phyloP scores from a whole-genome alignment of 805 yeast genomes.

The Lachancea fermentati region DNA sequence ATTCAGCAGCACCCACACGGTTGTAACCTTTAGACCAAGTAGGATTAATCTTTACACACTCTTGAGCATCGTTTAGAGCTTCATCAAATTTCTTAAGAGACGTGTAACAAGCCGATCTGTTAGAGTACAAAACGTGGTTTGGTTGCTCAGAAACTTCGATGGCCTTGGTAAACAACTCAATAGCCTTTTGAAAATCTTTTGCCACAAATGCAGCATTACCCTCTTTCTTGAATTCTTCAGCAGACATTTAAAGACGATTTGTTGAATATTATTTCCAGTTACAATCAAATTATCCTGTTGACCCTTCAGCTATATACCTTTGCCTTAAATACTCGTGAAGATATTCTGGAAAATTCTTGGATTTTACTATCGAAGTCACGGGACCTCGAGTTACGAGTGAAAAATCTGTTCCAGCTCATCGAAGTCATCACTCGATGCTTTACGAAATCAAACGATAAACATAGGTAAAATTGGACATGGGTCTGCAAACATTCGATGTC shows the following conservation, averaged over 20 bases:
- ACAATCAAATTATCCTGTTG: not conserved
- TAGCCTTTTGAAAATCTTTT: constrained; percentile 76
- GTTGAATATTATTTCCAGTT: not conserved
- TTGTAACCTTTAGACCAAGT: constrained; percentile 94
- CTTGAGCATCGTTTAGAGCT: constrained; percentile 81
- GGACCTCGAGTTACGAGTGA: not conserved
- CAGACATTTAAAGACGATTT: constrained; percentile 37
- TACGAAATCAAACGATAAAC: not conserved
- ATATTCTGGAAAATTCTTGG: constrained; percentile 11
- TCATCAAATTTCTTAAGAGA: constrained; percentile 65
- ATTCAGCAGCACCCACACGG: constrained; percentile 89
- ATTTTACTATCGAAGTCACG: not conserved
- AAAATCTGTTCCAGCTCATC: constrained; percentile 10
- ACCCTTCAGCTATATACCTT: not conserved
- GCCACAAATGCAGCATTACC: constrained; percentile 92
- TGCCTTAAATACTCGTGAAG: not conserved
- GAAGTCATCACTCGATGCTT: not conserved
- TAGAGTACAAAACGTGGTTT: constrained; percentile 88
- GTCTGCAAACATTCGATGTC: not conserved
- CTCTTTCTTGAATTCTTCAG: constrained; percentile 79
- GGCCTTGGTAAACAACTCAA: constrained; percentile 77
- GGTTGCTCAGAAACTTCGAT: constrained; percentile 77
- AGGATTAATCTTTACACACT: constrained; percentile 74
- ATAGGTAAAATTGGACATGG: too few relatives aligned
- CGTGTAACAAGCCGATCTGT: constrained; percentile 89